Evolutionary conservation across 2,329 filamentous ascomycete genomes (phyloP).

Genomic region (Lecanoromycetidae sp.): DNA sequence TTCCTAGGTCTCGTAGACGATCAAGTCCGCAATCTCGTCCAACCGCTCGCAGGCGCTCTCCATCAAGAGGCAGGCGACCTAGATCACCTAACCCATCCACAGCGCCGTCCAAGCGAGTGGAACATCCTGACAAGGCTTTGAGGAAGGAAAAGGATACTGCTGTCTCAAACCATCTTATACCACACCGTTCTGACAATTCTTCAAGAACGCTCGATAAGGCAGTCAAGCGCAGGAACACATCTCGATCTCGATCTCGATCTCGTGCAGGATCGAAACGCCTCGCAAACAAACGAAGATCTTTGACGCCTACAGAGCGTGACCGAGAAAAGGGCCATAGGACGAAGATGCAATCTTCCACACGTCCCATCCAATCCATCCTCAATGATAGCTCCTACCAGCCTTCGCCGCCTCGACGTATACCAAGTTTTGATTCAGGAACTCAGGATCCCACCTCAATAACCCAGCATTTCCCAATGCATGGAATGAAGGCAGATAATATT

Average conservation of each 20-base stretch:
- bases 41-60: slow-evolving; percentile 8
- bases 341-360: slow-evolving; percentile 19
- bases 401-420: slow-evolving; percentile 26
- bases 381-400: slow-evolving; percentile 24
- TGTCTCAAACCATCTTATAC: slow-evolving; percentile 7
- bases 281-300: slow-evolving; percentile 25
- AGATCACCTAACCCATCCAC: slow-evolving; percentile 5
- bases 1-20: slow-evolving; percentile 15
- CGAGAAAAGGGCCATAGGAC: slow-evolving; percentile 3
- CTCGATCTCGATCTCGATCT: slow-evolving; percentile 28
- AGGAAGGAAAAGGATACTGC: slow-evolving; percentile 2
- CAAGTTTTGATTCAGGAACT: slow-evolving; percentile 26
- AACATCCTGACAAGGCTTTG: slow-evolving; percentile 1
- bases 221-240: slow-evolving; percentile 25
- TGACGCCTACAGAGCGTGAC: slow-evolving; percentile 20
- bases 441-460: slow-evolving; percentile 24
- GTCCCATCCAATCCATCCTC: slow-evolving; percentile 23
- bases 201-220: slow-evolving; percentile 17
- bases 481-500: slow-evolving; percentile 25
- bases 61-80: slow-evolving; percentile 2
- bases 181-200: neutral
- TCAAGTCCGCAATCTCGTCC: slow-evolving; percentile 7
- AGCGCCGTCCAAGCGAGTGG: slow-evolving; percentile 1
- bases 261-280: slow-evolving; percentile 24
- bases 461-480: slow-evolving; percentile 26